Evolutionary conservation across 2,329 filamentous ascomycete species (phyloP), one percentile per base, ranked within the genome.

Genomic region (Trichoderma asperellum): DNA sequence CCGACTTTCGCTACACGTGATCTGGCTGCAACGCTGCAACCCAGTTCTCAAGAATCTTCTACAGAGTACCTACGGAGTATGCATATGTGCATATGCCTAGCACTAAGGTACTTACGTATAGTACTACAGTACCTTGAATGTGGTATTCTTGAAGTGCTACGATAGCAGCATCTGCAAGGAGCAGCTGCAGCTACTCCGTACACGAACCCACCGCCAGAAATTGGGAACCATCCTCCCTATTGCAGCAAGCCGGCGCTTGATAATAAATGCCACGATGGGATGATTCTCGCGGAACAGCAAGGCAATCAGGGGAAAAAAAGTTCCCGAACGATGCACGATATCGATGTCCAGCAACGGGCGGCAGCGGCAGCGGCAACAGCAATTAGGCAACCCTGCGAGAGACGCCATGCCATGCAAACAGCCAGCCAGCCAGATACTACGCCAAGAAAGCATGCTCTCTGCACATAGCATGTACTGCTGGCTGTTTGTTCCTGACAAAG

Each of bases 21-120:
- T 56, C 32, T 62, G 29, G 18, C 35, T 68, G 67, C 49, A 37
- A 57, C 58, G 35, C 58, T 24, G 58, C 6, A 35, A 10, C 32
- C 16, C 21, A 53, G 47, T 18, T 24, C 10, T 5, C 24, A 34
- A 43, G 24, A 43, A 3, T 55, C 21, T 24, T 64, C 34, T 55
- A 63, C 60, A 24, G 16, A 63, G 14, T 43, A 21, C 18, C 11
- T 14, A 37, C 21, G 32, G n/a, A 40, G 0, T 24, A 49, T 12
- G 47, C 47, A 49, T 43, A 16, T n/a, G n/a, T 43, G 40, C 40
- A 43, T 8, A 40, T 43, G 40, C 16, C 29, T 32, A 32, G n/a
- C n/a, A n/a, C n/a, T n/a, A n/a, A n/a, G n/a, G n/a, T 24, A 24
- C 24, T 24, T 24, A 24, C 24, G 24, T 24, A 24, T 24, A 24